A percentile compares a stretch with the other conserved stretches of the same genome.
phyloP scores from a whole-genome alignment of 83 land plant genomes.

The Picea mariana region DNA sequence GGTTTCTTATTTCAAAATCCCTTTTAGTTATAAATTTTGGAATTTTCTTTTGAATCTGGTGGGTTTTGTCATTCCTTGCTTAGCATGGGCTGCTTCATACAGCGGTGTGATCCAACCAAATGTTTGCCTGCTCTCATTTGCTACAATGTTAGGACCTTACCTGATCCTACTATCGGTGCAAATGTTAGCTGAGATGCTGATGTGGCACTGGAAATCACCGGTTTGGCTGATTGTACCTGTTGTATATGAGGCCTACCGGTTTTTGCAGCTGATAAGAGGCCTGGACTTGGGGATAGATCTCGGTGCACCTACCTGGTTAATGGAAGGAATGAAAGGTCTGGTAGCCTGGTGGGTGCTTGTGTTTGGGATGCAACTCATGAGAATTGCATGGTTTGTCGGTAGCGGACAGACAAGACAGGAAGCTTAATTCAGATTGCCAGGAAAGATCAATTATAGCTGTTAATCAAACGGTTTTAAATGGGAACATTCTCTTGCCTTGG shows the following conservation, averaged over 20 bases:
- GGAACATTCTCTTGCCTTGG: neutral
- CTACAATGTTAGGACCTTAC: constrained; percentile 62
- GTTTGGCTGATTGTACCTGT: constrained; percentile 73
- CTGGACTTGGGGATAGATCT: constrained; percentile 58
- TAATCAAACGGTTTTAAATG: neutral
- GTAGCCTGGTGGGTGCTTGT: constrained; percentile 77
- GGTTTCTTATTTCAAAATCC: constrained; percentile 23
- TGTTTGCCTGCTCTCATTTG: constrained; percentile 41
- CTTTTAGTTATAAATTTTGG: constrained; percentile 59
- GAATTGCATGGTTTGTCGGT: constrained; percentile 81
- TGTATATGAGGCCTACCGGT: constrained; percentile 69
- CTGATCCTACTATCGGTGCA: constrained; percentile 58
- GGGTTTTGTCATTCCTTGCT: constrained; percentile 49
- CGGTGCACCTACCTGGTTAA: constrained; percentile 57
- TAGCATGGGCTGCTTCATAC: constrained; percentile 33
- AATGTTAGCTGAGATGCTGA: constrained; percentile 63
- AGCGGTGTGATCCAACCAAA: constrained; percentile 44
- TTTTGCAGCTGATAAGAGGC: constrained; percentile 68
- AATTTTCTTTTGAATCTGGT: constrained; percentile 40
- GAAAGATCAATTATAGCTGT: neutral
- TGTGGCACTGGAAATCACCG: constrained; percentile 83
- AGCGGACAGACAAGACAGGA: neutral
- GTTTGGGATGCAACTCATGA: constrained; percentile 77
- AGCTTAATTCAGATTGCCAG: neutral
- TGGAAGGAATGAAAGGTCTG: constrained; percentile 44